These are phyloP conservation scores for Leccinum cinnamomeum DNA, from an alignment of 1,284 basidiomycete genomes.

Conservation along the genomic window DNA sequence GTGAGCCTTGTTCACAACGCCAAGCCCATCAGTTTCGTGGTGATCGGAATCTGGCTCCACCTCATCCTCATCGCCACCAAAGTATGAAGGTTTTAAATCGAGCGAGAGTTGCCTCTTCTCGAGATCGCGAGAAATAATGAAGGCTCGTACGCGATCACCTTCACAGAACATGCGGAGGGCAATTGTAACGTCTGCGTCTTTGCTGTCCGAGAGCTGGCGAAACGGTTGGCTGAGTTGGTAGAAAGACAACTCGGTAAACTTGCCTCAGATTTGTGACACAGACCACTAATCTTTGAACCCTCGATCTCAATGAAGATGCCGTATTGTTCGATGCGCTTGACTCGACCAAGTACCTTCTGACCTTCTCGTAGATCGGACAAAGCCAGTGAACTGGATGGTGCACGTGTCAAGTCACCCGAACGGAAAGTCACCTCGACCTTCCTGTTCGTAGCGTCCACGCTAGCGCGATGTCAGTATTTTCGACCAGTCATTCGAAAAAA, in stretches of 20 bases:
- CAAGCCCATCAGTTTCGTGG: constrained; percentile 29
- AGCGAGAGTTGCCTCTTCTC: constrained; percentile 83
- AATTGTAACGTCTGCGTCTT: constrained; percentile 72
- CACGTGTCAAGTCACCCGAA: constrained; percentile 52
- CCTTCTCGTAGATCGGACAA: constrained; percentile 67
- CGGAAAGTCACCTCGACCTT: constrained; percentile 90
- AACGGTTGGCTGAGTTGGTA: constrained; percentile 1
- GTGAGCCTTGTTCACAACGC: constrained; percentile 26
- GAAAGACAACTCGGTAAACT: constrained; percentile 18
- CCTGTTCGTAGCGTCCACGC: constrained; percentile 66
- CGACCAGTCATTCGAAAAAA: constrained; percentile 3
- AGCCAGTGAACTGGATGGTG: constrained; percentile 42
- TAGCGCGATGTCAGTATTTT: constrained; percentile 35
- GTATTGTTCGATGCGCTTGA: constrained; percentile 83
- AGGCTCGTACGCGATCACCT: constrained; percentile 84
- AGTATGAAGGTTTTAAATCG: constrained; percentile 89
- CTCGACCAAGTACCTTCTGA: constrained; percentile 72
- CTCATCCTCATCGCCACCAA: constrained; percentile 48
- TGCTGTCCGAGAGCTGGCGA: constrained; percentile 80
- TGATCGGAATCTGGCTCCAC: constrained; percentile 21
- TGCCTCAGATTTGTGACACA: constrained; percentile 94
- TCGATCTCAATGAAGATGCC: constrained; percentile 92
- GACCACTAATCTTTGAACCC: constrained; percentile 79
- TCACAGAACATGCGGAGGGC: constrained; percentile 84
- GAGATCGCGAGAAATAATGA: constrained; percentile 70